Base-by-base conservation (phyloP, 352 stramenopile genomes). In the Elongisporangium undulatum region DNA sequence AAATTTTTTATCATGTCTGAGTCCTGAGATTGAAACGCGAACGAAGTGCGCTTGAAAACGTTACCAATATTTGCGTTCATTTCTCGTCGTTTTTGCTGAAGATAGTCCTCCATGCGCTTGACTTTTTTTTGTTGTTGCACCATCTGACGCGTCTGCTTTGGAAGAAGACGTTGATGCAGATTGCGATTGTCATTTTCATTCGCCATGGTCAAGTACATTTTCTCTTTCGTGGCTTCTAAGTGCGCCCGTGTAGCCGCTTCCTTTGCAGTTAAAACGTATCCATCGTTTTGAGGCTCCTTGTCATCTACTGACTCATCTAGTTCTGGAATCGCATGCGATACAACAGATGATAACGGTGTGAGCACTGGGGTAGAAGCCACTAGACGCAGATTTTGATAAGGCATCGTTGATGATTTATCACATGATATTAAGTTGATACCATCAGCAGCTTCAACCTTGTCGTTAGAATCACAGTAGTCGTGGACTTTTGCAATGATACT, bases 71-170 rank as follows among this genome's bases (percentile, higher is more conserved):
- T 88, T 10, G 69, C 78, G 29, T 79, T 86, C 48, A 87, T 65
- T 45, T 89, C 77, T 41, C 82, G 75, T 1, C 73, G 72, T 61
- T 91, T 91, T 57, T 91, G 82, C 39, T 87, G 74, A 49, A 91
- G 51, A 48, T 91, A 91, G 21, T 85, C 66, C 23, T 89, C 74
- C 79, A 88, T 87, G 12, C 79, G 77, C 19, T 75, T 73, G 24
- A 70, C 66, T 53, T 89, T 84, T 38, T 89, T 76, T 13, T 79
- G 51, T 17, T 77, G 58, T 3, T 71, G 59, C 2, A 74, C 66
- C 41, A 72, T 56, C 15, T 75, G 58, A 0, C 69, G 66, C 23
- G 74, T 21, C 24, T 64, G 65, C n/a, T 82, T 54, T 17, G 86
- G 50, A 17, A 75, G 67, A 9, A 57, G 64, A 21, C 57, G 72